phyloP scores from a whole-genome alignment of 2,329 filamentous ascomycete genomes.

The Coniochaeta sp. region DNA sequence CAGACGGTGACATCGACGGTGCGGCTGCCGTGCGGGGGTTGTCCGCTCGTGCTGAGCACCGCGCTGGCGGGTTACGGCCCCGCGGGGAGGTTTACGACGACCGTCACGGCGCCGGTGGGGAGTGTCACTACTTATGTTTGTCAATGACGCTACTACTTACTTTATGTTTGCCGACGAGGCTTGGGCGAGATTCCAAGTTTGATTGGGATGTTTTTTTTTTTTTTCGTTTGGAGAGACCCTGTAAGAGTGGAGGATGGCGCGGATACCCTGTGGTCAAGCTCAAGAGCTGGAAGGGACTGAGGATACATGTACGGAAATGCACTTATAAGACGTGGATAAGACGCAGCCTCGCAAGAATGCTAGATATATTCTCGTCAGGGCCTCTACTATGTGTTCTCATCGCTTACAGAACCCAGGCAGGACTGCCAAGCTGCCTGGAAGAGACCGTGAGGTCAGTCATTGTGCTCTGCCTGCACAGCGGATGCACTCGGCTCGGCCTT shows the following conservation, averaged over 20 bases:
- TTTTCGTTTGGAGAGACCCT: neutral
- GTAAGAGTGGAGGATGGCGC: neutral
- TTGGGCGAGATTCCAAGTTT: too few relatives aligned
- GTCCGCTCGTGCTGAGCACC: conserved; percentile 12
- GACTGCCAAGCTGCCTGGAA: neutral
- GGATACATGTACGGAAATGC: neutral
- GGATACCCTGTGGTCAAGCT: neutral
- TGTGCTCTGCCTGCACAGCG: neutral
- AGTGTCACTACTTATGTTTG: conserved; percentile 14
- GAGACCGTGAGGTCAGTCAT: neutral
- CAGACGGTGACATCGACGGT: conserved; percentile 12
- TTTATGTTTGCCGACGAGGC: too few relatives aligned
- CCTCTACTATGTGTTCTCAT: neutral
- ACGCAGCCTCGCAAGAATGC: neutral
- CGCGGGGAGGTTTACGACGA: conserved; percentile 12
- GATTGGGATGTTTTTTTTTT: too few relatives aligned
- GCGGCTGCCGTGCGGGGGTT: conserved; percentile 13
- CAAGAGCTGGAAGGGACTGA: neutral
- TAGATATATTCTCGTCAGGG: neutral
- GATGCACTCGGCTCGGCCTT: too few relatives aligned
- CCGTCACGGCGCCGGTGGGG: conserved; percentile 13
- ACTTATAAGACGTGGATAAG: neutral
- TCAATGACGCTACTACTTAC: too few relatives aligned
- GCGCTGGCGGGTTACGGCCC: conserved; percentile 16
- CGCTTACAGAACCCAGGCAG: neutral